These are phyloP conservation scores for Lachnellula cervina DNA, from an alignment of 2,329 filamentous ascomycete species.

Conservation along the genomic window DNA sequence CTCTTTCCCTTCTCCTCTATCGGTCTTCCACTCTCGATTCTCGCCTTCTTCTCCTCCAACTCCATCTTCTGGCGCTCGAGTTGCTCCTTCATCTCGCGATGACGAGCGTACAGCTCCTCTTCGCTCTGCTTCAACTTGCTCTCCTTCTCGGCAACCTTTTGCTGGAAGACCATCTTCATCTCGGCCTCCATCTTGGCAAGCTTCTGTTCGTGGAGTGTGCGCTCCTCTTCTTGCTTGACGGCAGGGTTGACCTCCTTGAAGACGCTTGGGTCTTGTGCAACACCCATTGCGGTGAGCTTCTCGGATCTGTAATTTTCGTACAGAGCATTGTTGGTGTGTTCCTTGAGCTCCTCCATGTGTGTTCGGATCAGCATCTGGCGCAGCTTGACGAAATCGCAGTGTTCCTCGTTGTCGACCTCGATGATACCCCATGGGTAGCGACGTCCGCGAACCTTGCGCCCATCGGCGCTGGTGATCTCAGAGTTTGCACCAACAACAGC, in stretches of 20 bases:
- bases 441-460: constrained; percentile 92
- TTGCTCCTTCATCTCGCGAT: constrained; percentile 99
- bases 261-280: constrained; percentile 95
- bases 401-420: constrained; percentile 99
- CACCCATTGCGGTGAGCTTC: constrained; percentile 97
- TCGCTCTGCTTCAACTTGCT: constrained; percentile 99
- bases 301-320: constrained; percentile 99
- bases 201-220: constrained; percentile 97
- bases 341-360: constrained; percentile 99
- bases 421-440: constrained; percentile 98
- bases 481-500: constrained; percentile 95
- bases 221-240: constrained; percentile 99
- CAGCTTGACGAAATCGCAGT: constrained; percentile 99
- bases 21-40: constrained; percentile 91
- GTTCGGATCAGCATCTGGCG: constrained; percentile 99
- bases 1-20: constrained; percentile 97
- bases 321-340: constrained; percentile 97
- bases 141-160: constrained; percentile 99
- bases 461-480: constrained; percentile 86
- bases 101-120: constrained; percentile 94
- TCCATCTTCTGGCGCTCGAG: constrained; percentile 91
- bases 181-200: constrained; percentile 99
- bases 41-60: constrained; percentile 96
- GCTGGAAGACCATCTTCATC: constrained; percentile 99
- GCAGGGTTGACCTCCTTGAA: constrained; percentile 99